phyloP scores from a whole-genome alignment of 2,329 filamentous ascomycete genomes.

The Botrytis galanthina region DNA sequence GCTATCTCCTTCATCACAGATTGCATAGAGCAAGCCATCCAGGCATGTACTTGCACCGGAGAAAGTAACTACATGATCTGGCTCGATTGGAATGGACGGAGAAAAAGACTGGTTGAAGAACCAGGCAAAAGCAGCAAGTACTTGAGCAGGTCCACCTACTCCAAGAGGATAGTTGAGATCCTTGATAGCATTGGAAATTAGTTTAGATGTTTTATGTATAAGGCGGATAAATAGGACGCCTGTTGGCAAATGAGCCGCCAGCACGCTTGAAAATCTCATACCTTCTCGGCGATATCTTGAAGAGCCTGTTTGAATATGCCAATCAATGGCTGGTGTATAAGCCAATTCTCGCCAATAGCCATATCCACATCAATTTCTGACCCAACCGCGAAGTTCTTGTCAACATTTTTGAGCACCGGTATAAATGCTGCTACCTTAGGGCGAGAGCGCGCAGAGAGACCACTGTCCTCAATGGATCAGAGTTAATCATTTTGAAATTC shows the following conservation, averaged over 20 bases:
- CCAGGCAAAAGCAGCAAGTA: neutral
- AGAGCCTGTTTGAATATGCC: neutral
- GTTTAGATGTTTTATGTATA: too few species aligned
- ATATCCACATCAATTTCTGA: neutral
- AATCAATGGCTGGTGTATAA: neutral
- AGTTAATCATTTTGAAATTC: too few species aligned
- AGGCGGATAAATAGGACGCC: too few species aligned
- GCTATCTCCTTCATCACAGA: conserved; percentile 10
- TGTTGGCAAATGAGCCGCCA: too few species aligned
- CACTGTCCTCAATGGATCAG: neutral
- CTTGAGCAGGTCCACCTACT: neutral
- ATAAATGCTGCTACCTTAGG: neutral
- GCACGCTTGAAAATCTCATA: too few species aligned
- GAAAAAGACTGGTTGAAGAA: conserved; percentile 4
- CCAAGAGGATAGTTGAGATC: neutral
- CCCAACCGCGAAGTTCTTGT: neutral
- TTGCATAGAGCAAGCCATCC: neutral
- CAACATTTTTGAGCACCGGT: neutral
- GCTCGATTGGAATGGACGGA: neutral
- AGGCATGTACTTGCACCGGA: neutral
- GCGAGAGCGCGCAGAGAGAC: neutral
- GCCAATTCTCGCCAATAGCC: neutral
- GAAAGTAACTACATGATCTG: neutral
- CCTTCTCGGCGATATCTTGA: too few species aligned
- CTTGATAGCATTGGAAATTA: neutral